phyloP scores from a whole-genome alignment of 805 yeast species.

The Metschnikowia matae region DNA sequence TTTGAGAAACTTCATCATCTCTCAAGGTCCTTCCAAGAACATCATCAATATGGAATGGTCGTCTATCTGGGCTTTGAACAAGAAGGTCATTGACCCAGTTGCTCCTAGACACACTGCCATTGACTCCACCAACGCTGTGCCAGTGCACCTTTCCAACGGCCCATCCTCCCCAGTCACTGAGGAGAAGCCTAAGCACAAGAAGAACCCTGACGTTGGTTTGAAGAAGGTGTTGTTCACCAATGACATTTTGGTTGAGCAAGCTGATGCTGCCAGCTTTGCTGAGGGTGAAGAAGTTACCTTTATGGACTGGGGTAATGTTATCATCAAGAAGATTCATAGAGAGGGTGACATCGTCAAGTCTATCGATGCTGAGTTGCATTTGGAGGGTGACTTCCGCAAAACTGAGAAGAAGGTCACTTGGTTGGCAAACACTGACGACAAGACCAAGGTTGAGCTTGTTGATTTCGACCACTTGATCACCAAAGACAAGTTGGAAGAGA shows the following conservation, averaged over 20 bases:
- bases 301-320: constrained; percentile 98
- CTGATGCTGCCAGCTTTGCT: constrained; percentile 62
- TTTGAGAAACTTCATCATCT: constrained; percentile 82
- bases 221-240: constrained; percentile 70
- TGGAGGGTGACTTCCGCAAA: constrained; percentile 96
- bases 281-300: constrained; percentile 93
- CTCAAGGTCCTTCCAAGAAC: constrained; percentile 98
- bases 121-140: constrained; percentile 59
- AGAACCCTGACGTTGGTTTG: constrained; percentile 84
- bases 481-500: constrained; percentile 92
- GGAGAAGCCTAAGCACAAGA: constrained; percentile 88
- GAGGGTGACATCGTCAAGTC: constrained; percentile 56
- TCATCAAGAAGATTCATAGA: constrained; percentile 65
- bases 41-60: constrained; percentile 97
- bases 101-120: constrained; percentile 95
- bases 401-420: constrained; percentile 93
- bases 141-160: constrained; percentile 62
- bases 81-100: constrained; percentile 93
- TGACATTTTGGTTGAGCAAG: constrained; percentile 76
- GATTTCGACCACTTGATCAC: constrained; percentile 94
- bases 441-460: constrained; percentile 69
- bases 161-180: constrained; percentile 62
- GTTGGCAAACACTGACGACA: constrained; percentile 80
- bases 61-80: constrained; percentile 95
- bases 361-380: constrained; percentile 73